These are phyloP conservation scores for Paecilomyces formosus DNA, from an alignment of 2,329 filamentous ascomycete genomes.

Conservation along the genomic window DNA sequence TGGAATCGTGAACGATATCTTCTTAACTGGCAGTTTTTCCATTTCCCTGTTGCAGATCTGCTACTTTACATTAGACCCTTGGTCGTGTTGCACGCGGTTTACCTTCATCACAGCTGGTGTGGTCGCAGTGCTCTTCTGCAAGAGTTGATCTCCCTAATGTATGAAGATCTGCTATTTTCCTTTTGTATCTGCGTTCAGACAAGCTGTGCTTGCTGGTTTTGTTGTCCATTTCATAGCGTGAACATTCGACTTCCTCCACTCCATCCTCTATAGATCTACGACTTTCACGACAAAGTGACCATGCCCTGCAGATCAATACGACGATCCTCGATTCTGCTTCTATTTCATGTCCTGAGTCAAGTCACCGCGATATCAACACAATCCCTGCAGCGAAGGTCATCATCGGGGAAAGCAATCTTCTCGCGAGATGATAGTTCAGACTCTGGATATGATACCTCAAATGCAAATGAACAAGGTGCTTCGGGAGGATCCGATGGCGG, in stretches of 20 bases:
- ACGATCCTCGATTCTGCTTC: neutral
- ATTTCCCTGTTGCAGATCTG: neutral
- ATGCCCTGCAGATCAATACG: neutral
- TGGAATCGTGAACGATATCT: neutral
- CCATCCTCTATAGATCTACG: neutral
- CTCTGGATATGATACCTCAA: neutral
- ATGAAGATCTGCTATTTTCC: neutral
- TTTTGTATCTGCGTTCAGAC: neutral
- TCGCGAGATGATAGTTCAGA: neutral
- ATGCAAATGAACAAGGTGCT: constrained; percentile 6
- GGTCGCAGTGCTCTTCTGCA: neutral
- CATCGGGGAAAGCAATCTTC: neutral
- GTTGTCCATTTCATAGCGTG: neutral
- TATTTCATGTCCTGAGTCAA: neutral
- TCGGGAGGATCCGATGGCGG: constrained; percentile 3
- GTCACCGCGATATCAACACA: neutral
- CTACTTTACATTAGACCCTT: neutral
- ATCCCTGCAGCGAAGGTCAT: neutral
- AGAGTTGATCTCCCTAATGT: neutral
- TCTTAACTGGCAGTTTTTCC: neutral
- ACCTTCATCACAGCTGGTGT: neutral
- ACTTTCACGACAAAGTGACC: neutral
- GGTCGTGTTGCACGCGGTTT: neutral
- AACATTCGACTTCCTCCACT: neutral
- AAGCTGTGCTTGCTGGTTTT: neutral